A percentile compares a stretch with the other conserved stretches of the same genome.
phyloP scores from a whole-genome alignment of 2,329 filamentous ascomycete genomes.

The Cyphellophora europaea region DNA sequence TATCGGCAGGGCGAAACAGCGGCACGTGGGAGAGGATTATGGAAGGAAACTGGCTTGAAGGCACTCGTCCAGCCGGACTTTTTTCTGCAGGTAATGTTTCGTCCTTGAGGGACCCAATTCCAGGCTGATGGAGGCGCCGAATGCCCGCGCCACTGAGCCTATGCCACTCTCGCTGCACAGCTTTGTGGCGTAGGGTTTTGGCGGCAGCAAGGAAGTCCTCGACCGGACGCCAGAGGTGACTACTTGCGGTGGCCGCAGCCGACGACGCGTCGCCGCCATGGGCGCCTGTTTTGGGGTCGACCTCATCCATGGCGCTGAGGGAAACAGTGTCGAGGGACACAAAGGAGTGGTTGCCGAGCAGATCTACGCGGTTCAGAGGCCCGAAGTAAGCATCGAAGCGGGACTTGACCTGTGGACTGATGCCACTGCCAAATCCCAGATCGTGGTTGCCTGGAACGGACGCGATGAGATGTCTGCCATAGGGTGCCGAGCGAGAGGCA shows the following conservation, averaged over 20 bases:
- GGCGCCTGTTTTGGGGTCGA: constrained; percentile 38
- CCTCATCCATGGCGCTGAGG: constrained; percentile 62
- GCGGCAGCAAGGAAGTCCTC: constrained; percentile 66
- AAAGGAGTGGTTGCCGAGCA: constrained; percentile 91
- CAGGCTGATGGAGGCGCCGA: too few species aligned
- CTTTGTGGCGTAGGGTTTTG: constrained; percentile 55
- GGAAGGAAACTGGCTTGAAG: constrained; percentile 54
- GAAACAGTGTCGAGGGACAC: constrained; percentile 86
- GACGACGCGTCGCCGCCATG: constrained; percentile 32
- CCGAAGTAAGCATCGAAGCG: constrained; percentile 86
- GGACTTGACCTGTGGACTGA: constrained; percentile 70
- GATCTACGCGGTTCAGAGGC: constrained; percentile 79
- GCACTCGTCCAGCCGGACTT: constrained; percentile 2
- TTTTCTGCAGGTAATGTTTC: background rate
- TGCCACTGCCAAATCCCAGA: constrained; percentile 76
- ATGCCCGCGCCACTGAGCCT: background rate
- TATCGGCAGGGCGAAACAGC: constrained; percentile 70
- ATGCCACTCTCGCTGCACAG: constrained; percentile 25
- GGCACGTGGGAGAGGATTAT: constrained; percentile 88
- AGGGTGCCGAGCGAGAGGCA: constrained; percentile 38
- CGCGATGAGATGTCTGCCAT: constrained; percentile 69
- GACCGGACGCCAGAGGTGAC: constrained; percentile 63
- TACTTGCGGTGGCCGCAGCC: constrained; percentile 33
- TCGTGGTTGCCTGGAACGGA: constrained; percentile 93
- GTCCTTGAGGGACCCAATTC: too few species aligned